Evolutionary conservation across 768 basidiomycete genomes (phyloP).

Genomic region (Hypsizygus marmoreus): DNA sequence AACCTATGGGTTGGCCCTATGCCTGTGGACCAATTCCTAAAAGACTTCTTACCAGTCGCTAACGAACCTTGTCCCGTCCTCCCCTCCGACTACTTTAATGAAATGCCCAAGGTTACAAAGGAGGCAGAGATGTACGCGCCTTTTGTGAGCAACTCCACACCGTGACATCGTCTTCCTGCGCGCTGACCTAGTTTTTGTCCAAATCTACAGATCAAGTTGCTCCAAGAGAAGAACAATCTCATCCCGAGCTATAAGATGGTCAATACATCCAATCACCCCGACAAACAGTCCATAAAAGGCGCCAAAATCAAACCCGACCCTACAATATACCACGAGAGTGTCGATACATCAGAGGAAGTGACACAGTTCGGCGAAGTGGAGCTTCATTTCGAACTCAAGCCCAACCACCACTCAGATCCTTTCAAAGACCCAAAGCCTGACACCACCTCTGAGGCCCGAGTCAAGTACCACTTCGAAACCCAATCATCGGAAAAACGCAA

Average conservation of each 20-base stretch:
- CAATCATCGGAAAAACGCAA: not conserved
- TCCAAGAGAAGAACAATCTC: slow-evolving; percentile 3
- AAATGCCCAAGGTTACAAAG: not conserved
- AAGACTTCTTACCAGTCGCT: not conserved
- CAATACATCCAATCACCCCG: slow-evolving; percentile 10
- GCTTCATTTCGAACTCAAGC: slow-evolving; percentile 19
- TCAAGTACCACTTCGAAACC: not conserved
- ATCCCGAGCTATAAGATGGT: slow-evolving; percentile 9
- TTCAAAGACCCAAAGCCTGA: slow-evolving; percentile 16
- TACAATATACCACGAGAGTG: not conserved
- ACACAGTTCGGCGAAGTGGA: slow-evolving; percentile 7
- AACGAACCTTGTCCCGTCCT: not conserved
- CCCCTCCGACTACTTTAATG: too few species aligned
- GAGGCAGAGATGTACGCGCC: slow-evolving; percentile 6
- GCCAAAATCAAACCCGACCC: slow-evolving; percentile 6
- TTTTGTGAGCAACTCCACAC: slow-evolving; percentile 7
- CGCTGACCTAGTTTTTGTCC: not conserved
- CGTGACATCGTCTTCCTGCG: too few species aligned
- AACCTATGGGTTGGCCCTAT: slow-evolving; percentile 13
- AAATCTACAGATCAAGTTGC: not conserved
- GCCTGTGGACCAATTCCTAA: slow-evolving; percentile 9
- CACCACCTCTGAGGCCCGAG: not conserved
- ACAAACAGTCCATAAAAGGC: not conserved
- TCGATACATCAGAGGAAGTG: not conserved
- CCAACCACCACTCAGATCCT: slow-evolving; percentile 5